Evolutionary conservation across 2,329 filamentous ascomycete species (phyloP).

Genomic region (Bretziella fagacearum): DNA sequence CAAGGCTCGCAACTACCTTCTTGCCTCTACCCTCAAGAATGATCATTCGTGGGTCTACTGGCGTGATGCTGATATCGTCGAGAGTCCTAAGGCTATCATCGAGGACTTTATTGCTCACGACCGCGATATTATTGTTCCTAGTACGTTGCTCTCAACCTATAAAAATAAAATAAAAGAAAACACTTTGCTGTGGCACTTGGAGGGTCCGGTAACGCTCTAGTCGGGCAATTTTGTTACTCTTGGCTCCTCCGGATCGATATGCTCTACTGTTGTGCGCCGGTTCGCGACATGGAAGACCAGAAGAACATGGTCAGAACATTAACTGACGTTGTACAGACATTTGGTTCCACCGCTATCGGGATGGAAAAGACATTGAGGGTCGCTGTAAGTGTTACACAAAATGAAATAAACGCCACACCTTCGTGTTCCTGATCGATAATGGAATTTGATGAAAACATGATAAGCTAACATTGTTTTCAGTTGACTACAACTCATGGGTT

Average conservation of each 20-base stretch:
- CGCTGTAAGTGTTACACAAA: slow-evolving; percentile 47
- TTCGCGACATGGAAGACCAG: background rate
- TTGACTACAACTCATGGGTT: slow-evolving; percentile 98
- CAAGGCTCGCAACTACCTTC: slow-evolving; percentile 77
- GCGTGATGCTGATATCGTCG: slow-evolving; percentile 91
- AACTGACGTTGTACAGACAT: slow-evolving; percentile 44
- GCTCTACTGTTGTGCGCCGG: background rate
- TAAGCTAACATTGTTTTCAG: slow-evolving; percentile 27
- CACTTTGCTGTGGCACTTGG: background rate
- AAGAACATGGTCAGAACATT: slow-evolving; percentile 3
- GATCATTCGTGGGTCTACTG: slow-evolving; percentile 99
- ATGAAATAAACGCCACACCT: too few relatives aligned
- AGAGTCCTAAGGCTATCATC: slow-evolving; percentile 71
- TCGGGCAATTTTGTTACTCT: too few relatives aligned
- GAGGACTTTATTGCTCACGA: slow-evolving; percentile 95
- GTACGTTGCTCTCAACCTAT: slow-evolving; percentile 37
- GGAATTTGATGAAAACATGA: background rate
- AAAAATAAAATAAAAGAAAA: background rate
- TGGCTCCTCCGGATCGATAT: background rate
- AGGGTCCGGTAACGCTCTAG: background rate
- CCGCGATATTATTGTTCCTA: slow-evolving; percentile 82
- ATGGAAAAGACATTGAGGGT: slow-evolving; percentile 76
- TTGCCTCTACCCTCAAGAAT: slow-evolving; percentile 67
- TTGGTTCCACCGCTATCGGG: slow-evolving; percentile 80
- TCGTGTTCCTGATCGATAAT: too few relatives aligned